Conservation (phyloP, 2,329 filamentous ascomycete species). For the Sporothrix brasiliensis region DNA sequence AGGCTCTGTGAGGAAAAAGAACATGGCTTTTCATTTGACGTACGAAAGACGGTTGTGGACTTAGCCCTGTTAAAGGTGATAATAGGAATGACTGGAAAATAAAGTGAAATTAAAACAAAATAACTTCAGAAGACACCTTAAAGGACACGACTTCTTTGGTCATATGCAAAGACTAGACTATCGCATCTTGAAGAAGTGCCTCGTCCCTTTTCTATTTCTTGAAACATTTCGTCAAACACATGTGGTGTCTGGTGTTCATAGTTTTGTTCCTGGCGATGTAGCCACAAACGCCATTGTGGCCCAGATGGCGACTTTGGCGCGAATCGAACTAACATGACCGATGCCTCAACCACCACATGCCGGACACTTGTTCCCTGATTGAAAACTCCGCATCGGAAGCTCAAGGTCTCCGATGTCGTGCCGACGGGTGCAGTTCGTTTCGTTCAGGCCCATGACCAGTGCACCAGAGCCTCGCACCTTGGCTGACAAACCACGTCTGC, state of each 20-base stretch:
- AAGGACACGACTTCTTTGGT: neutral
- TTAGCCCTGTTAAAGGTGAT: neutral
- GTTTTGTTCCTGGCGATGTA: neutral
- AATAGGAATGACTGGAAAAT: too few species aligned
- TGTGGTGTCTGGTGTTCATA: too few species aligned
- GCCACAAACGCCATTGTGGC: slow-evolving; percentile 15
- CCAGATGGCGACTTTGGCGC: neutral
- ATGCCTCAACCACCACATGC: neutral
- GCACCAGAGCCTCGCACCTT: neutral
- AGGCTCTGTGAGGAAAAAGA: too few species aligned
- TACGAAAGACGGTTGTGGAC: neutral
- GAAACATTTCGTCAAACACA: too few species aligned
- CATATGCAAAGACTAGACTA: neutral
- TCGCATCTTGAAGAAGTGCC: neutral
- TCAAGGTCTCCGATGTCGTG: neutral
- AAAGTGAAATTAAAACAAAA: neutral
- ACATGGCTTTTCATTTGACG: too few species aligned
- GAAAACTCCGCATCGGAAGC: neutral
- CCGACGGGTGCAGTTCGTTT: neutral
- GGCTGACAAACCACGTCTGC: slow-evolving; percentile 11
- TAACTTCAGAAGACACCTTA: neutral
- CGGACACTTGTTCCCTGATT: neutral
- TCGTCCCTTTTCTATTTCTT: too few species aligned
- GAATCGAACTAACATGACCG: neutral
- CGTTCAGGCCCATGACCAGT: neutral